These are phyloP conservation scores for Torrubiella hemipterigena DNA, from an alignment of 2,329 filamentous ascomycete genomes.

Conservation along the genomic window DNA sequence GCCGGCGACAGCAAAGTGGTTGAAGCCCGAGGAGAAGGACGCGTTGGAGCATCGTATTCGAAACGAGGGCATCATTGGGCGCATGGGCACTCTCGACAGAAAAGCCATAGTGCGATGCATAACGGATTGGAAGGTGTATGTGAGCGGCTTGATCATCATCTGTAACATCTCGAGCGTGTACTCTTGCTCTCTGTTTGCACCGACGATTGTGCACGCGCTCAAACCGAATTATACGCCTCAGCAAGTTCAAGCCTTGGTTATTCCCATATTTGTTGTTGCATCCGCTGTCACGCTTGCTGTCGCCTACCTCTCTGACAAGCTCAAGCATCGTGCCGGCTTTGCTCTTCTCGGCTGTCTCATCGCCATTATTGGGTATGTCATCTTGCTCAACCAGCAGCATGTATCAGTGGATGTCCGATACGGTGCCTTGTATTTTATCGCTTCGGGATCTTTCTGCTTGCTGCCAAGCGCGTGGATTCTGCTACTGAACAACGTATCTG, in stretches of 20 bases:
- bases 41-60: slow-evolving; percentile 3
- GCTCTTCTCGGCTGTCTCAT: slow-evolving; percentile 4
- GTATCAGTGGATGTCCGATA: slow-evolving; percentile 3
- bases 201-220: slow-evolving; percentile 5
- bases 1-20: slow-evolving; percentile 3
- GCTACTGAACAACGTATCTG: slow-evolving; percentile 6
- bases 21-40: neutral
- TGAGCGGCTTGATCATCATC: slow-evolving; percentile 4
- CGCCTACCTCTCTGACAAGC: slow-evolving; percentile 4
- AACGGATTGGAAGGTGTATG: slow-evolving; percentile 5
- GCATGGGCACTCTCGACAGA: slow-evolving; percentile 4
- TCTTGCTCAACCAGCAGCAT: slow-evolving; percentile 4
- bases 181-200: slow-evolving; percentile 5
- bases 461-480: slow-evolving; percentile 6
- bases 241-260: slow-evolving; percentile 4
- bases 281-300: slow-evolving; percentile 2
- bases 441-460: slow-evolving; percentile 4
- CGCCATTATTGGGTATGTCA: slow-evolving; percentile 3
- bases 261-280: slow-evolving; percentile 6
- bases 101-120: slow-evolving; percentile 3
- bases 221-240: slow-evolving; percentile 2
- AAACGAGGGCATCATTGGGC: slow-evolving; percentile 3
- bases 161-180: slow-evolving; percentile 5
- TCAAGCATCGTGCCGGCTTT: slow-evolving; percentile 4
- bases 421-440: slow-evolving; percentile 5